Base-by-base conservation (phyloP, 2,329 filamentous ascomycete genomes). In the Neonectria sp. region DNA sequence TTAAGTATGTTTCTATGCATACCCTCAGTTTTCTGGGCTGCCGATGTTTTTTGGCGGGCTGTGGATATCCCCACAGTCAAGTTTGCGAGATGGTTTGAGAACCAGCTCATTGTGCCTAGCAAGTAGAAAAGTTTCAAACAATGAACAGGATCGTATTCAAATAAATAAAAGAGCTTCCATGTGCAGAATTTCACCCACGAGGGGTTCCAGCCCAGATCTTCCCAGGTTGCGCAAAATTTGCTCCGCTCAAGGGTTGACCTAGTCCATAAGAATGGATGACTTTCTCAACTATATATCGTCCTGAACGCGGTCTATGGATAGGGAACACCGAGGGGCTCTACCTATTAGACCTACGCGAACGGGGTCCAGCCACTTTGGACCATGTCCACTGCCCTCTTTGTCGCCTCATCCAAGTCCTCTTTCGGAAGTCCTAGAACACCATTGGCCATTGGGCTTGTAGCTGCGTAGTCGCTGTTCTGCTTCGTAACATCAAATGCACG, bases 11-110 rank as follows among this genome's bases (percentile, higher is more conserved):
- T 82, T 9, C 77, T 88, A 17, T 82, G 85, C 56, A 81, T 89
- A 13, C 86, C 87, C 0, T 76, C 83, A 3, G 82, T 88, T 8
- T 79, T 90, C 21, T 89, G 86, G 82, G 83, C 82, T 61, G 84
- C 87, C 1, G 88, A 90, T 68, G 70, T 90, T 3, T 89, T 88
- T 67, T 89, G 86, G 83, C 81, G 88, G 27, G 80, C 81, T 2
- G 83, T 90, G n/a, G 88, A 90, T 71, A 83, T 84, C 55, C 87
- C 87, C 0, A 84, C 84, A 6, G 88, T 90, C 58, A 83, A 82
- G 71, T 86, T 90, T 72, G 84, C 87, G n/a, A 88, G 85, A 73
- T 89, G 86, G 87, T 72, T 89, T 3, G 88, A 90, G 77, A 78
- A 70, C 45, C 82, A 80, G 67, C n/a, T 45, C 1, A 8, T 45